A percentile compares a stretch with the other conserved stretches of the same genome.
Conservation (phyloP, 2,329 filamentous ascomycete species). For the Phoma herbarum region DNA sequence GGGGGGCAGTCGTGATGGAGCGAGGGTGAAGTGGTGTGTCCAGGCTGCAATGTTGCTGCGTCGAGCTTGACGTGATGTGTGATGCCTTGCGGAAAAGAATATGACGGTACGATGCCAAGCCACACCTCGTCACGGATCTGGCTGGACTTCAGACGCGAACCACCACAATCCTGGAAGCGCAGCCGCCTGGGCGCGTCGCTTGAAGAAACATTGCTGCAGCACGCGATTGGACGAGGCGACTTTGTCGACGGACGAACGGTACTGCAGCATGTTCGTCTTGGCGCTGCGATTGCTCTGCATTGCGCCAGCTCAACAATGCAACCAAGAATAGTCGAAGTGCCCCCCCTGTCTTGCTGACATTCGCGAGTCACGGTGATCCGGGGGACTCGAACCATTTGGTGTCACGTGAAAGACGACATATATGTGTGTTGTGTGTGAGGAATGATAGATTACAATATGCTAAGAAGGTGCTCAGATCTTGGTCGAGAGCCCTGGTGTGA, state of each 20-base stretch:
- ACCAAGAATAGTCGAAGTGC: slow-evolving; percentile 5
- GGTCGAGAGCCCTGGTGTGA: neutral
- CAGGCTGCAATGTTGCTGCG: slow-evolving; percentile 30
- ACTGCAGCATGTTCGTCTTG: slow-evolving; percentile 6
- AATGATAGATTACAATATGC: slow-evolving; percentile 17
- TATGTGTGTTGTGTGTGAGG: neutral
- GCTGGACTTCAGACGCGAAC: slow-evolving; percentile 7
- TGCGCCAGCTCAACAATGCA: slow-evolving; percentile 25
- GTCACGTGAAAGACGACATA: neutral
- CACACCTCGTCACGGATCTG: slow-evolving; percentile 16
- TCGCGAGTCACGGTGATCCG: neutral
- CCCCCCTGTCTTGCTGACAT: slow-evolving; percentile 6
- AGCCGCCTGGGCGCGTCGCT: neutral
- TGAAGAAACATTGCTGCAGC: neutral
- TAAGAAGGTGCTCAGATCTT: slow-evolving; percentile 13
- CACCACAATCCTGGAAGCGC: slow-evolving; percentile 21
- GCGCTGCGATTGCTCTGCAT: slow-evolving; percentile 13
- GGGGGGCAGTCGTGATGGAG: slow-evolving; percentile 41
- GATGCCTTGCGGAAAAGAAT: slow-evolving; percentile 52
- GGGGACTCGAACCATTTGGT: neutral
- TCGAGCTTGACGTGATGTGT: slow-evolving; percentile 33
- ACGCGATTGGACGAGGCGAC: slow-evolving; percentile 1
- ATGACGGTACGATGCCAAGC: slow-evolving; percentile 36
- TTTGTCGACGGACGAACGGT: neutral
- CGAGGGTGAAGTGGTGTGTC: slow-evolving; percentile 27